Base-by-base conservation (phyloP, 1,284 basidiomycete species). In the Melampsora americana region DNA sequence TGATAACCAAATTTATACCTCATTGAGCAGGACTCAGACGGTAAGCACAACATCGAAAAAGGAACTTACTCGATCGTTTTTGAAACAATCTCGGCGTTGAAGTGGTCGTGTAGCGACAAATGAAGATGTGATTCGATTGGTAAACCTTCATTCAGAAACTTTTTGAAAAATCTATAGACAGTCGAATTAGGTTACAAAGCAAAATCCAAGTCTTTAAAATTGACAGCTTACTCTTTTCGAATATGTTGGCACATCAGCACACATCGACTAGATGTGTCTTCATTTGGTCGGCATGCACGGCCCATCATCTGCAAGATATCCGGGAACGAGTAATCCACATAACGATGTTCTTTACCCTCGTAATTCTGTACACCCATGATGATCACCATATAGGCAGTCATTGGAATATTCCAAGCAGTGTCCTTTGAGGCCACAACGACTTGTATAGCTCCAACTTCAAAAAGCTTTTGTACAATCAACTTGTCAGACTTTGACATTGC, bases 271-370 rank as follows among this genome's bases (percentile, higher is more conserved):
- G 89, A 89, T 14, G 90, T 88, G 80, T 97, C 95, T 78, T 93
- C 89, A 65, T 85, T 84, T 20, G 95, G 93, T 35, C 93, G 88
- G 82, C 94, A 97, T 1, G 95, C 95, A 26, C 90, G 88, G 59
- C 96, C 96, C 88, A 99, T 96, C 95, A 99, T 99, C 82, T 99
- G 95, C 1, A 99, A 87, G 14, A 99, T 91, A 80, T 98, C 95
- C 86, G 95, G 93, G 77, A 99, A 92, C 1, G 96, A 92, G 81
- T 98, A 99, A 84, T 99, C 95, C 80, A 96, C 87, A 80, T 99
- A 99, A 68, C 95, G 92, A 82, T 96, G 94, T 81, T 97, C 94
- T 83, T 80, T 80, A 12, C 82, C 82, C 82, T 99, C 94, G 81
- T 92, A 99, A 77, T 85, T 91, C 83, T 99, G 96, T 0, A 98